These are phyloP conservation scores for Quercus rubra DNA, from an alignment of 306 rosid genomes.

Conservation along the genomic window DNA sequence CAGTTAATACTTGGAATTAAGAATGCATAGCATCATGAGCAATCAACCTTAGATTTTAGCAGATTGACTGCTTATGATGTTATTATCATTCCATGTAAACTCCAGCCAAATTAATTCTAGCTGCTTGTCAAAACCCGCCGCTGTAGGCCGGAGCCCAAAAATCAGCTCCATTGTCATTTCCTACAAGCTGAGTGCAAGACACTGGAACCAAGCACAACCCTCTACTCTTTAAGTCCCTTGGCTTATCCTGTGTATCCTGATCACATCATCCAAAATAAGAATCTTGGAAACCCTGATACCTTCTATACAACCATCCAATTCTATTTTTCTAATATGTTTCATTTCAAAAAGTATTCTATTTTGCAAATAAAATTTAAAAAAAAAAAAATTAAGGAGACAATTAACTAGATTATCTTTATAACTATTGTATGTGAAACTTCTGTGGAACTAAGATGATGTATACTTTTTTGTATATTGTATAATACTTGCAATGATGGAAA, in stretches of 20 bases:
- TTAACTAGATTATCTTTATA: background rate
- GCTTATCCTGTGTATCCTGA: constrained; percentile 36
- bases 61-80: constrained; percentile 76
- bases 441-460: too few species aligned
- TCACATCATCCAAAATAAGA: background rate
- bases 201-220: constrained; percentile 85
- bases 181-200: constrained; percentile 73
- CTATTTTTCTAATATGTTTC: background rate
- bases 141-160: constrained; percentile 80
- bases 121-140: constrained; percentile 24
- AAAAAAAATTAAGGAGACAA: background rate
- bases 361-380: background rate
- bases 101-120: background rate
- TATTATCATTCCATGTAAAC: constrained; percentile 29
- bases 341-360: background rate
- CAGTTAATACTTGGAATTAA: background rate
- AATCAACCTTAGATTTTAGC: constrained; percentile 50
- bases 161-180: constrained; percentile 72
- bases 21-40: constrained; percentile 73
- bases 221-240: constrained; percentile 65
- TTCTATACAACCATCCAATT: background rate
- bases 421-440: background rate
- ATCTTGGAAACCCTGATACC: background rate
- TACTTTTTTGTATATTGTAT: background rate
- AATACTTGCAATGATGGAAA: constrained; percentile 25